These are phyloP conservation scores for Cyclaneusma minus DNA, from an alignment of 2,329 filamentous ascomycete species.

Conservation along the genomic window DNA sequence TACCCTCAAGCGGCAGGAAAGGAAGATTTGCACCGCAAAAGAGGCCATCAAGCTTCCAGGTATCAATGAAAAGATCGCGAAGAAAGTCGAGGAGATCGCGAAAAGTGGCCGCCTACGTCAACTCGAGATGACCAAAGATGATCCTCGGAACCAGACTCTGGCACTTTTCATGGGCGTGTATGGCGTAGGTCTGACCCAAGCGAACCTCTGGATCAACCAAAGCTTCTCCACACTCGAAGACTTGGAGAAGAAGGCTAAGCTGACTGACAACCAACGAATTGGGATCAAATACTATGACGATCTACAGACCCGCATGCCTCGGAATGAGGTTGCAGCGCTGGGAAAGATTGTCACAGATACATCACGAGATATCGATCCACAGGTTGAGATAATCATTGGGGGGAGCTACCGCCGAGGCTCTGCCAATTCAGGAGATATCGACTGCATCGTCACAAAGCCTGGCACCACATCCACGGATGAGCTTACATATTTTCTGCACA, in stretches of 20 bases:
- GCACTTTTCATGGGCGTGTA: slow-evolving; percentile 66
- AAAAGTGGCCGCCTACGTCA: slow-evolving; percentile 54
- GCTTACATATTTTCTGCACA: slow-evolving; percentile 45
- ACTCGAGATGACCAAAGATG: slow-evolving; percentile 53
- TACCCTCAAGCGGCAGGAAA: slow-evolving; percentile 50
- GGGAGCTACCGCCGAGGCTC: slow-evolving; percentile 79
- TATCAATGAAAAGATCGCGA: slow-evolving; percentile 58
- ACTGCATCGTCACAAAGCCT: slow-evolving; percentile 64
- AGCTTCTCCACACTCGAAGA: slow-evolving; percentile 65
- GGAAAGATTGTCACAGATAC: slow-evolving; percentile 45
- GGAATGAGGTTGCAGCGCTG: slow-evolving; percentile 57
- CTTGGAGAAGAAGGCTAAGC: slow-evolving; percentile 39
- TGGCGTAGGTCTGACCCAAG: slow-evolving; percentile 55
- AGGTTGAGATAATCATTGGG: slow-evolving; percentile 56
- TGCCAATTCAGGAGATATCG: slow-evolving; percentile 62
- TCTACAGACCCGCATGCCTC: slow-evolving; percentile 63
- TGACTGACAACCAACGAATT: slow-evolving; percentile 56
- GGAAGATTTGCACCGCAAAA: slow-evolving; percentile 49
- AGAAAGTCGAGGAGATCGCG: slow-evolving; percentile 83
- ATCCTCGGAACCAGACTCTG: slow-evolving; percentile 49
- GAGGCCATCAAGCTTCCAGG: slow-evolving; percentile 53
- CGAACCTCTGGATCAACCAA: slow-evolving; percentile 59
- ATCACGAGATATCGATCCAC: slow-evolving; percentile 42
- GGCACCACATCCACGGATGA: slow-evolving; percentile 35
- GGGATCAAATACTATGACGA: slow-evolving; percentile 71